Base-by-base conservation (phyloP, 345 rosid species). In the Alliaria petiolata region DNA sequence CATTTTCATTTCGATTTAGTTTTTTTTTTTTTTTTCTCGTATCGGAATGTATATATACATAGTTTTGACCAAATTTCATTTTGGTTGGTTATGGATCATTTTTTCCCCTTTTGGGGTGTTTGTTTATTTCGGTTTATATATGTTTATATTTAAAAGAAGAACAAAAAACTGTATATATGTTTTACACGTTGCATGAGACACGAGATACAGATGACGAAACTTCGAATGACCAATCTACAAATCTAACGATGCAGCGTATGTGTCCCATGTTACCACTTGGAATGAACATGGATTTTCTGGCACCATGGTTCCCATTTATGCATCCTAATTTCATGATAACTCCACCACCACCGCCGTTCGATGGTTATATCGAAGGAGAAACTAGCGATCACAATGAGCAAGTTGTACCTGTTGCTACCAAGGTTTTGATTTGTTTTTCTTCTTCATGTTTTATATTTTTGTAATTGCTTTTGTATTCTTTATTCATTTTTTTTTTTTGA, bases 191-290 rank as follows among this genome's bases (percentile, higher is more conserved):
- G 35, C 25, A 19, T 40, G 35, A 57, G 56, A 34, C 65, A 31
- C 17, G 3, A 26, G 38, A 49, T 13, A 39, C 15, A 39, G 19
- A 8, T 1, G 22, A 45, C 6, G 6, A 64, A 34, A 47, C 19
- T 6, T 11, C 12, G 33, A 47, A 4, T 63, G n/a, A 46, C 53
- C 13, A 55, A 42, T 40, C 50, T 42, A 15, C 30, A 58, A 36
- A 49, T 51, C 8, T 51, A 39, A 61, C 62, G 50, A 40, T 40
- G 51, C 63, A 53, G 76, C 54, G 43, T 36, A 11, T 7, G 9
- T 25, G 31, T 25, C 56, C 56, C 1, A 54, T 63, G 64, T 15
- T 53, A 53, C 70, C 76, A 62, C 14, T 43, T 12, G 70, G 47
- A 14, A 62, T 62, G 59, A n/a, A 9, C 17, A 36, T 46, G 71